Evolutionary conservation across 768 basidiomycete species (phyloP).

Genomic region (Tulasnella sp.): DNA sequence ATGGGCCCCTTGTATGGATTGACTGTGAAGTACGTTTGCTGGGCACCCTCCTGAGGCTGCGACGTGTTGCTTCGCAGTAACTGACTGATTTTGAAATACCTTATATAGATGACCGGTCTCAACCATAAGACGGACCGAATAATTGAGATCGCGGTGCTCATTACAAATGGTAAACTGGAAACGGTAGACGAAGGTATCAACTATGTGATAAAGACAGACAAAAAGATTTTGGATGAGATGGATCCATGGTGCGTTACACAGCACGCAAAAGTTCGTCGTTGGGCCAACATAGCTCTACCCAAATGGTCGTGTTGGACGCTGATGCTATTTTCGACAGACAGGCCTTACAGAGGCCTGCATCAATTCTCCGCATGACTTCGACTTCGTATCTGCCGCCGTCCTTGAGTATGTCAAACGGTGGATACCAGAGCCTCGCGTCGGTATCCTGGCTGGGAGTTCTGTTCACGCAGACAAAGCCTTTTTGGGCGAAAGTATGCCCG

Average conservation of each 20-base stretch:
- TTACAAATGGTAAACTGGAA: conserved; percentile 75
- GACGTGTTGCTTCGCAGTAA: neutral
- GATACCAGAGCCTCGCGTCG: conserved; percentile 53
- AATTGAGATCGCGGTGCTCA: conserved; percentile 63
- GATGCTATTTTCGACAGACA: conserved; percentile 35
- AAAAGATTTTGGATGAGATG: conserved; percentile 61
- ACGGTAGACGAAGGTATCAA: conserved; percentile 69
- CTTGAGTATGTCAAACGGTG: conserved; percentile 72
- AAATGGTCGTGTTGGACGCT: neutral
- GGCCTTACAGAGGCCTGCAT: conserved; percentile 75
- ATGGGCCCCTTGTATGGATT: conserved; percentile 67
- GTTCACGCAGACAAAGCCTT: conserved; percentile 73
- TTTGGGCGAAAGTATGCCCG: conserved; percentile 66
- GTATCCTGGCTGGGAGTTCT: conserved; percentile 74
- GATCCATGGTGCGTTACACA: conserved; percentile 75
- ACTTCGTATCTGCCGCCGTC: conserved; percentile 47
- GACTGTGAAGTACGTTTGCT: conserved; percentile 45
- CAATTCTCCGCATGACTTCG: conserved; percentile 49
- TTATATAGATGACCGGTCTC: conserved; percentile 63
- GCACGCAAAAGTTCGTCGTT: conserved; percentile 49
- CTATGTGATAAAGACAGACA: conserved; percentile 63
- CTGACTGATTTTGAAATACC: neutral
- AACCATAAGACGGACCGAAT: conserved; percentile 53
- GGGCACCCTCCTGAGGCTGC: neutral
- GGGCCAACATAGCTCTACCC: neutral